Evolutionary conservation across 495 filamentous ascomycete species (phyloP), one percentile per base, ranked within the genome.

Genomic region (Penicillium manginii): DNA sequence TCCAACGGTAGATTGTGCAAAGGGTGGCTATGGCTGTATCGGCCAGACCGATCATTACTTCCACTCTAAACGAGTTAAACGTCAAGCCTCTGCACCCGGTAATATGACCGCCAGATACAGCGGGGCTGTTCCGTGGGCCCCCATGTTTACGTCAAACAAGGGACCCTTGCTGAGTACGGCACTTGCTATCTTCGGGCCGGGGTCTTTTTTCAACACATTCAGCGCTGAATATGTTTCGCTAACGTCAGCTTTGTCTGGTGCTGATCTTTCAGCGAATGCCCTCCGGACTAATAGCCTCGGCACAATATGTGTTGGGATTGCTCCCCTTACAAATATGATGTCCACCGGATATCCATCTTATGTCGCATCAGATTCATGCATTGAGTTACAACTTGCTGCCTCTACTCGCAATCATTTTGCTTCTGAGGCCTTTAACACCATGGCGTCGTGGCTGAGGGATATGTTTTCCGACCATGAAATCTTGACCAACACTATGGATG

Each of bases 161-260:
- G 67, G 69, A 2, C 73, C 73, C 0, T 55, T 75, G 1, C 45
- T 70, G 4, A 65, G 58, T 1, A 59, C 63, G 1, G 61, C 67
- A 7, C n/a, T 74, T 7, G 73, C 71, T 5, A 42, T 70, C 6
- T 75, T 75, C 26, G 73, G 73, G 15, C 62, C 63, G 0, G 60
- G 58, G 2, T 72, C 72, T 2, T 74, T 64, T 32, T n/a, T 43
- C 40, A 43, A 17, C n/a, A 43, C 40, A 12, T 43, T 43, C 40
- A 19, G 18, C 17, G 40, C 40, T 43, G 15, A 43, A 18, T 43
- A 43, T 2, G 14, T n/a, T n/a, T 3, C 15, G 17, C 4, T 17
- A 19, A 43, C 15, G 19, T 17, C n/a, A 18, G 15, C 11, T 14
- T 9, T 39, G 35, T 14, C 15, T 39, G 2, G 15, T 39, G 35